phyloP scores from a whole-genome alignment of 202 grass and related monocot species.

The Eragrostis tef region DNA sequence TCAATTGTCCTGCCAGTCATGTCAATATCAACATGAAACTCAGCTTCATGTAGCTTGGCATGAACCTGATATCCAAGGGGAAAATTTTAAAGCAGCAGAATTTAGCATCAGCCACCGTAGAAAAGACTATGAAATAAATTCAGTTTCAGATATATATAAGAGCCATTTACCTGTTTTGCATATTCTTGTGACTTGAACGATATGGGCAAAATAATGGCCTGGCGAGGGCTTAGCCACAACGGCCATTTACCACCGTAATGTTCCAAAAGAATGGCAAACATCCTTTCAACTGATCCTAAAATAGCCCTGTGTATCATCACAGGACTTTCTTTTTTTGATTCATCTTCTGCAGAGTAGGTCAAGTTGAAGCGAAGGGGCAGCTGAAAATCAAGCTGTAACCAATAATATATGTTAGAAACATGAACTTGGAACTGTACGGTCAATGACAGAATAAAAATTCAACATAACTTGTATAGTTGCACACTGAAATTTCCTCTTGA shows the following conservation, averaged over 20 bases:
- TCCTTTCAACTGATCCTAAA: slow-evolving; percentile 94
- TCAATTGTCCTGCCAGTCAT: slow-evolving; percentile 87
- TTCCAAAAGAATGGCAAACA: slow-evolving; percentile 98
- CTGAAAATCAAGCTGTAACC: slow-evolving; percentile 91
- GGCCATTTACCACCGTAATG: slow-evolving; percentile 99
- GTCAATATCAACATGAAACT: slow-evolving; percentile 84
- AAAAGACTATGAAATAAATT: slow-evolving; percentile 28
- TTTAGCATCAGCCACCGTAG: not conserved
- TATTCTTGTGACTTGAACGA: slow-evolving; percentile 70
- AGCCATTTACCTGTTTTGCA: slow-evolving; percentile 68
- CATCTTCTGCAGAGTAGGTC: slow-evolving; percentile 90
- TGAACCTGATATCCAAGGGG: slow-evolving; percentile 59
- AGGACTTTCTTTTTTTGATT: slow-evolving; percentile 88
- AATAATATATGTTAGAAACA: slow-evolving; percentile 48
- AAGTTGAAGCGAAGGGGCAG: slow-evolving; percentile 91
- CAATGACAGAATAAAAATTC: slow-evolving; percentile 14
- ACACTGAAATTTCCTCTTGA: slow-evolving; percentile 98
- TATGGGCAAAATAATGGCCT: slow-evolving; percentile 86
- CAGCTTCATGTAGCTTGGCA: slow-evolving; percentile 70
- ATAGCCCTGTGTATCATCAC: slow-evolving; percentile 98
- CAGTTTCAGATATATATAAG: slow-evolving; percentile 34
- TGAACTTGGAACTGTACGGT: slow-evolving; percentile 22
- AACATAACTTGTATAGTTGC: slow-evolving; percentile 84
- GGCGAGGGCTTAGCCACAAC: slow-evolving; percentile 95
- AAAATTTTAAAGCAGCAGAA: not conserved